Percentiles rank a stretch among this genome's conserved stretches.
phyloP scores from a whole-genome alignment of 202 grass and related monocot genomes.

The Panicum virgatum region DNA sequence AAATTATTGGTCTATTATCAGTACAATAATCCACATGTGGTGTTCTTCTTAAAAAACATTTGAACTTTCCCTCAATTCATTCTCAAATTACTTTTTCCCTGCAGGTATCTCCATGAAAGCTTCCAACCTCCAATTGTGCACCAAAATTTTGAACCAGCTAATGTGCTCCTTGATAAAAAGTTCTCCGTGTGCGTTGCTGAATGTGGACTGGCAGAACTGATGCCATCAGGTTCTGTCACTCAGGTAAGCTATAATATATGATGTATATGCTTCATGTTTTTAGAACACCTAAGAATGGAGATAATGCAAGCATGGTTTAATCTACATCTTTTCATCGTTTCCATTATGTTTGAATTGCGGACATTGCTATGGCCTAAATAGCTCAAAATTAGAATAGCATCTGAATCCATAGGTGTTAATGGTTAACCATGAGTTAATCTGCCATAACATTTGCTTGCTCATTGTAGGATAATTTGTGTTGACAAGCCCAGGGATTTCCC shows the following conservation, averaged over 20 bases:
- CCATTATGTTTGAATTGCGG: slow-evolving; percentile 14
- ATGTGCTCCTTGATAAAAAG: slow-evolving; percentile 76
- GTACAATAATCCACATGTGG: neutral
- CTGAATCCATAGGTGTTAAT: neutral
- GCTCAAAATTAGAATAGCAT: slow-evolving; percentile 15
- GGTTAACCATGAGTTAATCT: slow-evolving; percentile 3
- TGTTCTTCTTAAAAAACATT: neutral
- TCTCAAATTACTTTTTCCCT: slow-evolving; percentile 33
- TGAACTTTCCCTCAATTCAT: neutral
- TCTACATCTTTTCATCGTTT: neutral
- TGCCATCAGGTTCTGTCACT: slow-evolving; percentile 55
- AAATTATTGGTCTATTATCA: slow-evolving; percentile 15
- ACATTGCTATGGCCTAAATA: slow-evolving; percentile 15
- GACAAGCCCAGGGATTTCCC: neutral
- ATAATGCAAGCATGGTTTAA: neutral
- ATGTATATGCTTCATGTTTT: too few species aligned
- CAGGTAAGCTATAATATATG: slow-evolving; percentile 64
- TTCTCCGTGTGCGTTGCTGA: slow-evolving; percentile 70
- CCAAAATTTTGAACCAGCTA: slow-evolving; percentile 77
- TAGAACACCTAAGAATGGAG: neutral
- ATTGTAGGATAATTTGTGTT: slow-evolving; percentile 16
- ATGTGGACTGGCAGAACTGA: slow-evolving; percentile 70
- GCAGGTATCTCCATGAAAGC: slow-evolving; percentile 85
- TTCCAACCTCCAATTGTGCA: slow-evolving; percentile 65
- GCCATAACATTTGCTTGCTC: neutral